Evolutionary conservation across 2,329 filamentous ascomycete genomes (phyloP).

Genomic region (Mycosphaerella arachidis): DNA sequence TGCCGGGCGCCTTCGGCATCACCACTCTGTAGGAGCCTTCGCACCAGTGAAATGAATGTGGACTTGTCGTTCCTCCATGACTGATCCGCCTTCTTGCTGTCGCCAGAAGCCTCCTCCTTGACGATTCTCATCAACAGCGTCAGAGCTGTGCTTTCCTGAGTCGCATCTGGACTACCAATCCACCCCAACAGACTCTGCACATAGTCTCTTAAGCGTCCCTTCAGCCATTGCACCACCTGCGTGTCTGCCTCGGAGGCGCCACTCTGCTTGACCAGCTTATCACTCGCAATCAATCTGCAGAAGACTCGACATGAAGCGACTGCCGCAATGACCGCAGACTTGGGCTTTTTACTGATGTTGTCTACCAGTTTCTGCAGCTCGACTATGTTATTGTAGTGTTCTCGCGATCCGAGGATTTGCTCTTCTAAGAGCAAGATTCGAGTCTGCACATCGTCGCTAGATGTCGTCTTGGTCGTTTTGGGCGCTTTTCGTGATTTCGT

Average conservation of each 20-base stretch:
- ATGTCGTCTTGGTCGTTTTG: constrained; percentile 34
- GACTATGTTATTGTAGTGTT: constrained; percentile 87
- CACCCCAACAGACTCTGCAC: constrained; percentile 49
- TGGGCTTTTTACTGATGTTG: constrained; percentile 54
- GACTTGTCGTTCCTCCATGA: constrained; percentile 58
- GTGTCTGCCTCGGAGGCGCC: constrained; percentile 66
- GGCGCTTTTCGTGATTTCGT: constrained; percentile 34
- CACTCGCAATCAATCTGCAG: constrained; percentile 70
- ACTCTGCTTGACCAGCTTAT: constrained; percentile 63
- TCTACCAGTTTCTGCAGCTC: constrained; percentile 57
- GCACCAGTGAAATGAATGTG: constrained; percentile 63
- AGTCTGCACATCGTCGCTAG: constrained; percentile 45
- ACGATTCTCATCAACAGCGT: constrained; percentile 78
- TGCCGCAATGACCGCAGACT: constrained; percentile 52
- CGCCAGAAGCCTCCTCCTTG: constrained; percentile 67
- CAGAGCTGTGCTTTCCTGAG: constrained; percentile 64
- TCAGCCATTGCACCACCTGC: constrained; percentile 74
- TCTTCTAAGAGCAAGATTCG: constrained; percentile 72
- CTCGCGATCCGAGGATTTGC: constrained; percentile 77
- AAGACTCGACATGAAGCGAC: constrained; percentile 85
- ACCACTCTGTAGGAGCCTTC: constrained; percentile 55
- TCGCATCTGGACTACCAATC: constrained; percentile 56
- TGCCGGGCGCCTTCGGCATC: constrained; percentile 58
- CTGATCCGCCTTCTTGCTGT: constrained; percentile 48
- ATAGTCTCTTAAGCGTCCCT: constrained; percentile 68